Percentiles rank a stretch among this genome's conserved stretches.
Conservation (phyloP, 495 filamentous ascomycete genomes). For the Talaromyces nanjingensis region DNA sequence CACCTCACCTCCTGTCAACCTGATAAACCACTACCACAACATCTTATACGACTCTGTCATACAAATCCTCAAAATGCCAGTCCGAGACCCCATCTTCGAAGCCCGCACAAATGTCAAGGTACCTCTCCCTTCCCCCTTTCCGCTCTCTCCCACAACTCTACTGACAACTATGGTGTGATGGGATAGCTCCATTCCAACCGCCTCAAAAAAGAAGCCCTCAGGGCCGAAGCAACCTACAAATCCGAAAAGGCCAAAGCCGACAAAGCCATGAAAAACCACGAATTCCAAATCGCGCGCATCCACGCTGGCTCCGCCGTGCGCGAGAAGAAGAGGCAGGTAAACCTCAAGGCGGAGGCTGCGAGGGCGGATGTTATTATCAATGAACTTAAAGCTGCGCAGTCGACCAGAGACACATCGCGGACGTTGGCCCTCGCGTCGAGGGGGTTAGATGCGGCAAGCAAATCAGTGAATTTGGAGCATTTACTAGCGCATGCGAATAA, state of each 20-base stretch:
- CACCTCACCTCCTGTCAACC: background rate
- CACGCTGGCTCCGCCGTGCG: constrained; percentile 41
- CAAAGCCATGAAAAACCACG: constrained; percentile 42
- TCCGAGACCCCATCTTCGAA: constrained; percentile 44
- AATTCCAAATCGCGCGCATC: constrained; percentile 45
- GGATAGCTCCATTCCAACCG: constrained; percentile 39
- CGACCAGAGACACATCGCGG: constrained; percentile 39
- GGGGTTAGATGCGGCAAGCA: constrained; percentile 37
- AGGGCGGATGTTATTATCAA: constrained; percentile 45
- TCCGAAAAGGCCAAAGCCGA: constrained; percentile 43
- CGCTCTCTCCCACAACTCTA: background rate
- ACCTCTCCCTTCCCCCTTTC: background rate
- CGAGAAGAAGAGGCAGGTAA: constrained; percentile 41
- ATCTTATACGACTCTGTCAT: background rate
- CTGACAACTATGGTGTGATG: background rate
- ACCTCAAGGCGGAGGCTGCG: constrained; percentile 37
- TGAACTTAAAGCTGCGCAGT: constrained; percentile 41
- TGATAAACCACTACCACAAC: background rate
- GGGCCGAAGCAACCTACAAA: constrained; percentile 41
- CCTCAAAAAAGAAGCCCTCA: constrained; percentile 39
- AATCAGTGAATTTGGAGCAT: constrained; percentile 38
- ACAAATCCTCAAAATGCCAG: constrained; percentile 29
- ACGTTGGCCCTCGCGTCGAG: constrained; percentile 37
- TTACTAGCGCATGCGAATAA: constrained; percentile 41
- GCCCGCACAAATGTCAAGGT: constrained; percentile 47